Evolutionary conservation across 192 early-diverging fungal genomes (phyloP).

Genomic region (Coemansia sp.): DNA sequence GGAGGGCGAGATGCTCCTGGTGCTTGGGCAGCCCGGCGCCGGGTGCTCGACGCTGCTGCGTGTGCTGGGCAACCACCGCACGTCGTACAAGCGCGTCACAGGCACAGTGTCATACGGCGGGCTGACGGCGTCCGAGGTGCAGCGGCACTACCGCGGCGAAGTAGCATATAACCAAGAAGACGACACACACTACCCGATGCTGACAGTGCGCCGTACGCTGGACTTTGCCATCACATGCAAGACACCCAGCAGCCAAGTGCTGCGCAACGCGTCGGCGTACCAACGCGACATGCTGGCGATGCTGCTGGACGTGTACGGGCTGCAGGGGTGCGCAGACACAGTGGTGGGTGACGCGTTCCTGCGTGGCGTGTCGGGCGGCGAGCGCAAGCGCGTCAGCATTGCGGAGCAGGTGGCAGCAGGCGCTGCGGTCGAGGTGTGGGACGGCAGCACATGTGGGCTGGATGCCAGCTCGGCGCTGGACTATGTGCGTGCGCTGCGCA

Average conservation of each 20-base stretch:
- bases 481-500: conserved; percentile 71
- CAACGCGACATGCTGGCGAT: conserved; percentile 52
- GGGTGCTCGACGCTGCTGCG: conserved; percentile 67
- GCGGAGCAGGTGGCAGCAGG: conserved; percentile 71
- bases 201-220: conserved; percentile 76
- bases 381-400: conserved; percentile 75
- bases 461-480: conserved; percentile 81
- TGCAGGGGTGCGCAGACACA: conserved; percentile 49
- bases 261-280: conserved; percentile 63
- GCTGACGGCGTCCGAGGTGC: conserved; percentile 59
- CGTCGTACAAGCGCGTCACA: conserved; percentile 52
- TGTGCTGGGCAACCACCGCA: conserved; percentile 60
- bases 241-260: conserved; percentile 65
- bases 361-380: conserved; percentile 78
- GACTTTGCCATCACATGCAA: conserved; percentile 75
- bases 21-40: conserved; percentile 65
- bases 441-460: conserved; percentile 71
- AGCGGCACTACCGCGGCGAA: conserved; percentile 64
- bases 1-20: conserved; percentile 70
- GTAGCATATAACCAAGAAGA: conserved; percentile 81
- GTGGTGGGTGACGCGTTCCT: conserved; percentile 71
- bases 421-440: conserved; percentile 63
- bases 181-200: conserved; percentile 74
- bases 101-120: conserved; percentile 68
- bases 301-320: conserved; percentile 56